Conservation (phyloP, 768 basidiomycete genomes). For the Russula griseocarnosa region DNA sequence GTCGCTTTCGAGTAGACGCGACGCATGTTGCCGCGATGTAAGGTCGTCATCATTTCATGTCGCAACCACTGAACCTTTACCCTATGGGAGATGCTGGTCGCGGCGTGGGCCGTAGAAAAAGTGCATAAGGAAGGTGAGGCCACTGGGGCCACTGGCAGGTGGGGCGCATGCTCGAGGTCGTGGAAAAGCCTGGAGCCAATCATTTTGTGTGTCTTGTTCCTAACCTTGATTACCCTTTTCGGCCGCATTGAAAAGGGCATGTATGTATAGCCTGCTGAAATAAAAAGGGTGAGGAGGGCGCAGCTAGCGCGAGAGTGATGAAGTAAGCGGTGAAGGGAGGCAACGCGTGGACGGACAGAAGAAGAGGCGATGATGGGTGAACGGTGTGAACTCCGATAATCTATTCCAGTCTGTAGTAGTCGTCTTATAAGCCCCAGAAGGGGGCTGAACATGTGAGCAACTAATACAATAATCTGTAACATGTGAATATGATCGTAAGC, state of each 20-base stretch:
- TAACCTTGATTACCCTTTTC: not conserved
- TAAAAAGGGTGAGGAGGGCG: too few relatives aligned
- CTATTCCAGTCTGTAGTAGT: too few relatives aligned
- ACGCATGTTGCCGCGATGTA: slow-evolving; percentile 24
- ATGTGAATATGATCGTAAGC: too few relatives aligned
- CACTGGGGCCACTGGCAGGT: slow-evolving; percentile 2
- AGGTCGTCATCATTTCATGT: slow-evolving; percentile 23
- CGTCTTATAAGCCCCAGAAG: too few relatives aligned
- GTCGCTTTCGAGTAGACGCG: slow-evolving; percentile 15
- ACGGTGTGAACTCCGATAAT: too few relatives aligned
- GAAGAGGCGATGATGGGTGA: too few relatives aligned
- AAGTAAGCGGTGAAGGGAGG: too few relatives aligned
- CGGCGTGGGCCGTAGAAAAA: slow-evolving; percentile 23
- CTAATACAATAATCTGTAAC: too few relatives aligned
- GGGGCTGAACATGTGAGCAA: too few relatives aligned
- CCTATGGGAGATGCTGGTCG: slow-evolving; percentile 23
- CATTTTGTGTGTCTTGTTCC: slow-evolving; percentile 23
- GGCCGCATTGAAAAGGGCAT: not conserved
- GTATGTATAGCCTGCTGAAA: slow-evolving; percentile 13
- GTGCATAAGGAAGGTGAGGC: slow-evolving; percentile 20
- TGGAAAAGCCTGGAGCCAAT: slow-evolving; percentile 24
- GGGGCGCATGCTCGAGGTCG: slow-evolving; percentile 19
- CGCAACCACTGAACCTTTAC: too few relatives aligned
- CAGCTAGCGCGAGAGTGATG: too few relatives aligned
- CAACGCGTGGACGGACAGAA: too few relatives aligned